Evolutionary conservation across 805 yeast genomes (phyloP), one percentile per base, ranked within the genome.

Genomic region (Yarrowia yakushimensis): DNA sequence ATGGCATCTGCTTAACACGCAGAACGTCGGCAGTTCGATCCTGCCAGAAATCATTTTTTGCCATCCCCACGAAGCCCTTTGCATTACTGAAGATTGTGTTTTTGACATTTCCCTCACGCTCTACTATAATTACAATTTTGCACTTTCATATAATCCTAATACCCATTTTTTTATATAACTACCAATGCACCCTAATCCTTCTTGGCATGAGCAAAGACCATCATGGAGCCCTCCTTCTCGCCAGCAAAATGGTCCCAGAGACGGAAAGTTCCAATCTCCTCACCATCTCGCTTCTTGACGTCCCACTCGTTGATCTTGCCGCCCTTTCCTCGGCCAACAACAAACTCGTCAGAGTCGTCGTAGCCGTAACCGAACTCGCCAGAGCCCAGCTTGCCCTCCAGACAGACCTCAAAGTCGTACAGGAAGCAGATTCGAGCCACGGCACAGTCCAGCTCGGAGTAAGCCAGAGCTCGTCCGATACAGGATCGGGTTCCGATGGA

Each of bases 21-120:
- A 90, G 92, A 88, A 88, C 90, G 97, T 91, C 97, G 97, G 97
- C 97, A 90, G 97, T 91, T 91, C 97, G 97, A 91, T 89, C 97
- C 97, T 90, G 97, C 59, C 59, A 52, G 59, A 52, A 52, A 52
- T 52, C 59, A 52, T 13, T 52, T 52, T 50, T 52, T 36, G n/a
- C n/a, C n/a, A n/a, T n/a, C n/a, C n/a, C n/a, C n/a, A n/a, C n/a
- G n/a, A n/a, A n/a, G n/a, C n/a, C n/a, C n/a, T n/a, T n/a, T n/a
- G n/a, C n/a, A n/a, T n/a, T n/a, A n/a, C n/a, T n/a, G n/a, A n/a
- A n/a, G n/a, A n/a, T n/a, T n/a, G n/a, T n/a, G n/a, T n/a, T n/a
- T n/a, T n/a, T n/a, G n/a, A n/a, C n/a, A n/a, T n/a, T n/a, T n/a
- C n/a, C n/a, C n/a, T n/a, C n/a, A n/a, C n/a, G n/a, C n/a, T n/a